Evolutionary conservation across 129 eudicot species (phyloP), one percentile per base, ranked within the genome.

Genomic region (Centaurea solstitialis): DNA sequence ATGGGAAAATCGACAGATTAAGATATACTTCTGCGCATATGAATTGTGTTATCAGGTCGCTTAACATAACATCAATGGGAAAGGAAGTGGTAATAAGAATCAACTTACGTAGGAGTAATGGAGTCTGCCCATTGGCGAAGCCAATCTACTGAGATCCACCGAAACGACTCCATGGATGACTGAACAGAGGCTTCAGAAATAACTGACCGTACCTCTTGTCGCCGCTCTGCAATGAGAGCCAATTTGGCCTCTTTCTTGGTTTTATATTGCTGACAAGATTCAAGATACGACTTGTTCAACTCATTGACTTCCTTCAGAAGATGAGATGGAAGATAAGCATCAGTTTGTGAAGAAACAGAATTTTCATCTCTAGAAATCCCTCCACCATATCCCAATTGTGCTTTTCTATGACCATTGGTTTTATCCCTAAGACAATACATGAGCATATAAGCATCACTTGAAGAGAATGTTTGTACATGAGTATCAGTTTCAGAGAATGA

Each of bases 401-500:
- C 20, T 72, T 68, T 80, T 37, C 24, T 83, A 45, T 77, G 81
- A 77, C 73, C 78, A 72, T 39, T 82, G 37, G 86, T 86, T 76
- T 89, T 85, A 73, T 45, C 77, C 80, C 91, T 88, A 72, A 78
- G 91, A 79, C 88, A 85, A 83, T 95, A 95, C 97, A 93, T 95
- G 66, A 95, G 86, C 99, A 95, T 95, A 84, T 95, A 95, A 66
- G 99, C 99, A 86, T 95, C 99, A 12, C 79, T 87, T 45, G 99
- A 95, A 68, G 98, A 83, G 79, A 90, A 95, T 26, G 83, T 86
- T 38, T 88, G 90, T 77, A 83, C 87, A 81, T 76, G 79, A 68
- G 64, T 33, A 76, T 68, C 68, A 75, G 68, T 78, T 76, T 76
- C 88, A 28, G 86, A 62, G 57, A 78, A 71, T 28, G 87, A 80